These are phyloP conservation scores for Vitis rotundifolia DNA, from an alignment of 164 flowering plant genomes.

Conservation along the genomic window DNA sequence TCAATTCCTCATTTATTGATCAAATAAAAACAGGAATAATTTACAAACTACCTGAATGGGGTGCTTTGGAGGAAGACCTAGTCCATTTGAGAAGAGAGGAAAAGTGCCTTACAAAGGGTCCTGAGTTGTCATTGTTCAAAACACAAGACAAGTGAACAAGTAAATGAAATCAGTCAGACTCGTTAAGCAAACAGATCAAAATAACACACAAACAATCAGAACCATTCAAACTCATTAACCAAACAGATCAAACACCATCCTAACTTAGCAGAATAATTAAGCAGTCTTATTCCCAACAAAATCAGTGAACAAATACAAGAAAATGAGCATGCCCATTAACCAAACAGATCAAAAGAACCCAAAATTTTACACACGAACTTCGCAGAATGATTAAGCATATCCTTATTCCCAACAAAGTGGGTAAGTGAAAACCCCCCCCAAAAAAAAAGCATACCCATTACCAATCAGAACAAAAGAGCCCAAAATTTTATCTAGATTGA, in stretches of 20 bases:
- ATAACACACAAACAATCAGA: not conserved
- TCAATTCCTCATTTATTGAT: not conserved
- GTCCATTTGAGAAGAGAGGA: slow-evolving; percentile 80
- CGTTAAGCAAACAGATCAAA: not conserved
- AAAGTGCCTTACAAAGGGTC: slow-evolving; percentile 71
- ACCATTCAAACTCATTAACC: too few species aligned
- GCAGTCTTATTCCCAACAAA: not conserved
- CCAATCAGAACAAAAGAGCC: not conserved
- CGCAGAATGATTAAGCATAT: too few species aligned
- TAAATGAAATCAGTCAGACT: not conserved
- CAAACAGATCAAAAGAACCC: slow-evolving; percentile 12
- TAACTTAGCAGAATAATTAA: too few species aligned
- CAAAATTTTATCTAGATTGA: not conserved
- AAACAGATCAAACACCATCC: too few species aligned
- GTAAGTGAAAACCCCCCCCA: too few species aligned
- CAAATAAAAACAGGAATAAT: not conserved
- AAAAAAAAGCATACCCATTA: not conserved
- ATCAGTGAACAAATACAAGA: not conserved
- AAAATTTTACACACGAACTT: too few species aligned
- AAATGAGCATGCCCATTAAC: slow-evolving; percentile 10
- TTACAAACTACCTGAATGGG: slow-evolving; percentile 63
- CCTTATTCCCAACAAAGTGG: too few species aligned
- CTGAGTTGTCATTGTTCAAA: slow-evolving; percentile 31
- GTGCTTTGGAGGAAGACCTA: slow-evolving; percentile 59
- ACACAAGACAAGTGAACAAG: not conserved